A percentile compares a stretch with the other conserved stretches of the same genome.
Conservation (phyloP, 106 monocot species). For the Dendrobium catenatum region DNA sequence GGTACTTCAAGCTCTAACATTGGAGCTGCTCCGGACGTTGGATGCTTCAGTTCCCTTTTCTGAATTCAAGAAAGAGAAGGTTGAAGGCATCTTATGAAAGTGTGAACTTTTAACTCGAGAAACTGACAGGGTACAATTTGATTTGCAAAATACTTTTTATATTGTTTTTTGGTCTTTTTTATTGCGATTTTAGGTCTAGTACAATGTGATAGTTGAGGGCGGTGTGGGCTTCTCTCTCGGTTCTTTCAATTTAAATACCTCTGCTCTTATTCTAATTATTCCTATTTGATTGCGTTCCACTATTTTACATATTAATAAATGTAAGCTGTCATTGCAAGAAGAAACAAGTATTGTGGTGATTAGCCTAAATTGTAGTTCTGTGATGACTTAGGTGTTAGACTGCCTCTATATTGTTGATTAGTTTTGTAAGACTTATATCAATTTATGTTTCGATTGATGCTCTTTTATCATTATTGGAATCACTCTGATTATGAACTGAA, state of each 20-base stretch:
- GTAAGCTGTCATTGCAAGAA: no score
- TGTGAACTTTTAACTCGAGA: not conserved
- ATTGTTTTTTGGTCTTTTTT: not conserved
- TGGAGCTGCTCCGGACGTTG: constrained; percentile 5
- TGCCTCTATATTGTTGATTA: not conserved
- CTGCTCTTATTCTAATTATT: not conserved
- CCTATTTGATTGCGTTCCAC: not conserved
- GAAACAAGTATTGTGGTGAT: not conserved
- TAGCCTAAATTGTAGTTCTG: not conserved
- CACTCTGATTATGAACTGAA: not conserved
- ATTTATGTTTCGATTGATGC: not conserved
- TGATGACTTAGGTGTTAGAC: not conserved
- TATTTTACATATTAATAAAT: not conserved
- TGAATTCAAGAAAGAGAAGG: constrained; percentile 10
- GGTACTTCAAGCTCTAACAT: constrained; percentile 4
- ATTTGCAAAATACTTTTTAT: not conserved
- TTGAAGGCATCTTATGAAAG: constrained; percentile 5
- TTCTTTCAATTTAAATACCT: not conserved
- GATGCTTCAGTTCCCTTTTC: constrained; percentile 4
- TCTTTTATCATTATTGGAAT: not conserved
- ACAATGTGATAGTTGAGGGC: not conserved
- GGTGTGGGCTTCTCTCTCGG: not conserved
- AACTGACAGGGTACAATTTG: constrained; percentile 6
- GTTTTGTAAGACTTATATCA: not conserved
- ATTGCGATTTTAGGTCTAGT: not conserved